A percentile compares a stretch with the other conserved stretches of the same genome.
phyloP scores from a whole-genome alignment of 2,329 filamentous ascomycete genomes.

The Stachybotrys elegans region DNA sequence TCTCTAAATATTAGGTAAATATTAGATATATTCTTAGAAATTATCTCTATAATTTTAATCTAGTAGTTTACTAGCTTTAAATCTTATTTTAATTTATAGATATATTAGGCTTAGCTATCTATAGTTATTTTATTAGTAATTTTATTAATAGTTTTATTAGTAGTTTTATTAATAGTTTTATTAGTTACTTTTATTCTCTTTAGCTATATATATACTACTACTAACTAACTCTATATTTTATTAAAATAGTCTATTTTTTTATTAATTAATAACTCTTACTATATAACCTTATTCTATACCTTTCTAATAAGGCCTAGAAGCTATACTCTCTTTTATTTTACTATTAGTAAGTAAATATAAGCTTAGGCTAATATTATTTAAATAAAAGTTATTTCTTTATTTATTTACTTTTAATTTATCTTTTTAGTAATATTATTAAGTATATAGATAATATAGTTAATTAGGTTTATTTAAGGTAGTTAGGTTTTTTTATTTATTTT shows the following conservation, averaged over 20 bases:
- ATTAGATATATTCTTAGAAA: neutral
- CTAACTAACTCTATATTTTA: no score
- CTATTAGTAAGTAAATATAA: conserved; percentile 3
- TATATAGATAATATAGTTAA: conserved; percentile 1
- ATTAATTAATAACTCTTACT: conserved; percentile 2
- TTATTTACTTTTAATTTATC: conserved; percentile 4
- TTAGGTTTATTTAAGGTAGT: neutral
- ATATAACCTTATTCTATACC: conserved; percentile 3
- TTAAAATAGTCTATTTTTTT: neutral
- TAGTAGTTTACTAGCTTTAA: neutral
- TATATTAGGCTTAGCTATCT: neutral
- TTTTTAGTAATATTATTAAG: neutral
- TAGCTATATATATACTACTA: no score
- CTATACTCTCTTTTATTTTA: no score
- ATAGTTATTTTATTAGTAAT: no score
- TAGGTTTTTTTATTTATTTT: neutral
- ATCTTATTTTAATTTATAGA: conserved; percentile 2
- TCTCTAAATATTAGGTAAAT: neutral
- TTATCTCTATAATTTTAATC: neutral
- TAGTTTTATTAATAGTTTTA: no score
- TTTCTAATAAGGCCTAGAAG: conserved; percentile 4
- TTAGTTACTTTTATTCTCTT: no score
- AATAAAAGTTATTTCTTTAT: conserved; percentile 3
- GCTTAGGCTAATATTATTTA: conserved; percentile 4
- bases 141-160: no score